Base-by-base conservation (phyloP, 2,329 filamentous ascomycete species). In the Pestalotiopsis sp. region DNA sequence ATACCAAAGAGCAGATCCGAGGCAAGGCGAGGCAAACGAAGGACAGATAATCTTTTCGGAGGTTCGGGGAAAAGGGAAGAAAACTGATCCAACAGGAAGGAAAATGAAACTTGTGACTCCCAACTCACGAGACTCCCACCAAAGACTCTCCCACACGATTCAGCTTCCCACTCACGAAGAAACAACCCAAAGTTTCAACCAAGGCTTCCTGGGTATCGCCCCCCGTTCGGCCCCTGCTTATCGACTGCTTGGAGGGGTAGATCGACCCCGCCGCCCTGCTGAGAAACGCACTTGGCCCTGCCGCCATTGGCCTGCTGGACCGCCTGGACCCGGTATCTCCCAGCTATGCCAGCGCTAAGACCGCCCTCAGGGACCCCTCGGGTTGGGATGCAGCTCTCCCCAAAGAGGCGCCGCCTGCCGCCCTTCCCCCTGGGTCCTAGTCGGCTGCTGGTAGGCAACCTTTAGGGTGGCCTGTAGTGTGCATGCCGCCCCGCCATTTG, bases 101-200 rank as follows among this genome's bases (percentile, higher is more conserved):
- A 52, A 52, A 52, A 52, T 52, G 45, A 52, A 52, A 52, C 45
- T 52, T n/a, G 45, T 52, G 45, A 52, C 45, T 52, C 45, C 45
- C 45, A 52, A n/a, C 14, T 20, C 45, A 52, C 45, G 45, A 52
- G 45, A 52, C 45, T 52, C 17, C 17, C 9, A n/a, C 45, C 45
- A n/a, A 52, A 52, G n/a, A 52, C 45, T 52, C 45, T 52, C 45
- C 45, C 45, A 36, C 14, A 52, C 45, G 45, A 60, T 60, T 27
- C 20, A 25, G 38, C 39, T 25, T 64, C 41, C 63, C 39, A 65
- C 41, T 55, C 31, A 58, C 45, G 23, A 60, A 66, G 64, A 66
- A 66, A 66, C 64, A 55, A 38, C 52, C 64, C 64, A 66, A 66
- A 66, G 64, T 66, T 66, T 66, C 64, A 66, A 59, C 52, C 52